Evolutionary conservation across 345 rosid species (phyloP).

Genomic region (Odontarrhena argentea): DNA sequence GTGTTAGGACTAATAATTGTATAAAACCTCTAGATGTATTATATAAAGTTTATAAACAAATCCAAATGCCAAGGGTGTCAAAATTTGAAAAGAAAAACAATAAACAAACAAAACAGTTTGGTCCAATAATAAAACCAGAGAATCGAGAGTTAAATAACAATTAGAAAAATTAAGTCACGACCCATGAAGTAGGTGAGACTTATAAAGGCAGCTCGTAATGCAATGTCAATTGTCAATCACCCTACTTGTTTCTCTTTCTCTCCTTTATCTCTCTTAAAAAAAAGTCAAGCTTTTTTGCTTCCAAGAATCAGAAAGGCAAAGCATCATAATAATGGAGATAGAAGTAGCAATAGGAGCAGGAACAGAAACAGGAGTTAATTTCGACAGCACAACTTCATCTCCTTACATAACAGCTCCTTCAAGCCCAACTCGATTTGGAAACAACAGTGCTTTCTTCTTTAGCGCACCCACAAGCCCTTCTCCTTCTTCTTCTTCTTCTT

Average conservation of each 20-base stretch:
- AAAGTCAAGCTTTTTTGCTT: constrained; percentile 35
- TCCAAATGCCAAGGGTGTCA: too few relatives aligned
- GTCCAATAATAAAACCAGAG: constrained; percentile 1
- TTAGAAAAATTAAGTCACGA: constrained; percentile 34
- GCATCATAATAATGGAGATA: constrained; percentile 46
- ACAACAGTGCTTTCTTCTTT: constrained; percentile 45
- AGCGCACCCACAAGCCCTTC: constrained; percentile 78
- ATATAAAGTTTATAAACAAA: background rate
- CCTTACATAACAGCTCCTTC: constrained; percentile 98
- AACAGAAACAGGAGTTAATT: constrained; percentile 58
- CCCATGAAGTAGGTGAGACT: constrained; percentile 39
- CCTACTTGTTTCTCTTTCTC: constrained; percentile 26
- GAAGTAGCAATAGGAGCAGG: constrained; percentile 49
- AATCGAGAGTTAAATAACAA: constrained; percentile 19
- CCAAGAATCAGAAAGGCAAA: constrained; percentile 35
- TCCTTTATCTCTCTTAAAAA: constrained; percentile 11
- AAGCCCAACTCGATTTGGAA: constrained; percentile 79
- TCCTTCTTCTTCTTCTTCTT: constrained; percentile 44
- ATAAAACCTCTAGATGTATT: constrained; percentile 8
- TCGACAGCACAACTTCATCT: constrained; percentile 80
- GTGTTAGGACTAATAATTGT: constrained; percentile 22
- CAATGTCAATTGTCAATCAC: background rate
- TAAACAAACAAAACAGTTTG: background rate
- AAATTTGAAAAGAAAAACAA: background rate
- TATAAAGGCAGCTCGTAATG: constrained; percentile 54